phyloP scores from a whole-genome alignment of 768 basidiomycete species.

The Calvatia gigantea region DNA sequence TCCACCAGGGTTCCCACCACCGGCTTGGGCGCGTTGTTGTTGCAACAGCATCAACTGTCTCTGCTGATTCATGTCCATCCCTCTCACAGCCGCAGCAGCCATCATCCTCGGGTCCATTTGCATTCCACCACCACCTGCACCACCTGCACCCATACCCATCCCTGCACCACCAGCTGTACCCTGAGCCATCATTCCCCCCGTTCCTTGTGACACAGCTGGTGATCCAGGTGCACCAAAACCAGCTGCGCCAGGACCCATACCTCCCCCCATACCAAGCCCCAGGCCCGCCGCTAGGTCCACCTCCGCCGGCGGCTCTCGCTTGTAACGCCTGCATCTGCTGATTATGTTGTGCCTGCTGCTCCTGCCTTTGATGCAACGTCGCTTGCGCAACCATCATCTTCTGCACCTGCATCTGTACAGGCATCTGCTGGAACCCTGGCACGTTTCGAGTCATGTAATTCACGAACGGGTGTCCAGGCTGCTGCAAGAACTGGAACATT shows the following conservation, averaged over 20 bases:
- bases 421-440: conserved; percentile 51
- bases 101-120: conserved; percentile 20
- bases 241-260: conserved; percentile 24
- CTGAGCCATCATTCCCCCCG: conserved; percentile 9
- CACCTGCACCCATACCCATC: conserved; percentile 18
- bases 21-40: conserved; percentile 15
- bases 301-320: conserved; percentile 22
- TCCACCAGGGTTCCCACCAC: conserved; percentile 11
- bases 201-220: conserved; percentile 7
- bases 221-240: conserved; percentile 11
- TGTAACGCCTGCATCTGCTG: conserved; percentile 17
- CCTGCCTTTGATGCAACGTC: conserved; percentile 18
- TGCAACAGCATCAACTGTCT: conserved; percentile 20
- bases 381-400: conserved; percentile 46
- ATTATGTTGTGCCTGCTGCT: conserved; percentile 26
- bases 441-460: conserved; percentile 48
- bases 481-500: conserved; percentile 46
- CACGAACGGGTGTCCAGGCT: conserved; percentile 54
- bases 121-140: conserved; percentile 20
- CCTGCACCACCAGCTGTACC: conserved; percentile 12
- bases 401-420: conserved; percentile 56
- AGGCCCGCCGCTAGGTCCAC: conserved; percentile 15
- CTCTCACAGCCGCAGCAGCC: conserved; percentile 18
- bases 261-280: conserved; percentile 26
- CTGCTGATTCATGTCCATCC: conserved; percentile 30